Base-by-base conservation (phyloP, 306 rosid species). In the Crataegus laevigata region DNA sequence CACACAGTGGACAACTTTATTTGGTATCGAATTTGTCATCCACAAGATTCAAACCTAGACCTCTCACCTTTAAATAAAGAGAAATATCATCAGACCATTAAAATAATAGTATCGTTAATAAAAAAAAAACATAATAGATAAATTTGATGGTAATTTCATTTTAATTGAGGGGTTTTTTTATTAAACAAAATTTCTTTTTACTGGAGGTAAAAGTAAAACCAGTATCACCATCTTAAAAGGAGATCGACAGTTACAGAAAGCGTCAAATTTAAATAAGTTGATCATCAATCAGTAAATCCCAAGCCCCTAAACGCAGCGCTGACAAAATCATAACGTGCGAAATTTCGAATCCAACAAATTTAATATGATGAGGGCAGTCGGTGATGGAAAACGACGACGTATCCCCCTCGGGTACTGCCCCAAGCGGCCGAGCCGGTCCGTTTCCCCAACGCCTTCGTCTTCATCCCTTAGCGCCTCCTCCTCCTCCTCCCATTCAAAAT, bases 341-440 rank as follows among this genome's bases (percentile, higher is more conserved):
- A 34, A 34, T 34, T 34, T 34, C 38, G 38, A 21, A 8, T 61
- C 66, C 21, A 12, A 1, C 4, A 13, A 66, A 10, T 59, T 38
- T 38, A 38, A 38, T 42, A n/a, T 11, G 11, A 62, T n/a, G 25
- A 47, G n/a, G 40, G 43, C 25, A 65, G 76, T 63, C 57, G 62
- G 21, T 15, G 34, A 9, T n/a, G 12, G 4, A 13, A 17, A 4
- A 72, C 52, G 75, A 22, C 67, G 78, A 24, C 81, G 67, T 72
- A 66, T 66, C 68, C 17, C 17, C 74, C 68, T 75, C 54, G 73
- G 76, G 29, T 62, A 62, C 40, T 25, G 58, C 55, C 73, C 63
- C 2, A 54, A 1, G 6, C 28, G 62, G 54, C 79, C 58, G 4
- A 24, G 22, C 13, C 36, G 19, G 25, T 36, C 59, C 47, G 3